Percentiles rank a stretch among this genome's conserved stretches.
Evolutionary conservation across 768 basidiomycete species (phyloP).

Genomic region (Lactarius sp.): DNA sequence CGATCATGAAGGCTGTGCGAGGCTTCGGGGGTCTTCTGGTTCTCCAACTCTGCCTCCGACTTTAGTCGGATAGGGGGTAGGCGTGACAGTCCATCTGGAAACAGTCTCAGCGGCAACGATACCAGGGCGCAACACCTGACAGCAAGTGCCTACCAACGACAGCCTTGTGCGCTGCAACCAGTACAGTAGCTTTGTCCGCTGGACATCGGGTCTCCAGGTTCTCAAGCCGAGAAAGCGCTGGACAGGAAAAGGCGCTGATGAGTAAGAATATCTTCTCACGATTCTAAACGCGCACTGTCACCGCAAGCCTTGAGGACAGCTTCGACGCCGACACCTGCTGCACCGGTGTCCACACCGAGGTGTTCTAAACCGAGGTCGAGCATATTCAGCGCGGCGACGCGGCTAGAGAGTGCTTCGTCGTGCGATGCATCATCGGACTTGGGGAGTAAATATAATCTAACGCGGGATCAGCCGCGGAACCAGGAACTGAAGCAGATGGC

Average conservation of each 20-base stretch:
- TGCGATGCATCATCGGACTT: conserved; percentile 77
- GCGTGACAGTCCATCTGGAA: conserved; percentile 63
- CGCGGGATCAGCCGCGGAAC: conserved; percentile 10
- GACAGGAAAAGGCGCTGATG: conserved; percentile 17
- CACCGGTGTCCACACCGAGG: conserved; percentile 76
- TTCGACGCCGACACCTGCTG: conserved; percentile 47
- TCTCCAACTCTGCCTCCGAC: conserved; percentile 48
- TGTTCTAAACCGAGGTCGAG: conserved; percentile 85
- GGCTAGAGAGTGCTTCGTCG: conserved; percentile 83
- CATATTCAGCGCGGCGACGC: conserved; percentile 88
- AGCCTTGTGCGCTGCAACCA: conserved; percentile 81
- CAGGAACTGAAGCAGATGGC: not conserved
- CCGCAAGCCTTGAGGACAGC: conserved; percentile 70
- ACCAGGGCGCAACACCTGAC: not conserved
- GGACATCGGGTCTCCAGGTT: conserved; percentile 50
- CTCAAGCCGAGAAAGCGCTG: conserved; percentile 53
- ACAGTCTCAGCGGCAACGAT: not conserved
- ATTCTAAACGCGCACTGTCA: conserved; percentile 45
- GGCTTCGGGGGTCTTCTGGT: conserved; percentile 34
- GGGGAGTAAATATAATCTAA: conserved; percentile 72
- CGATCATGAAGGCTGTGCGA: conserved; percentile 19
- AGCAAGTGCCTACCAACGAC: conserved; percentile 62
- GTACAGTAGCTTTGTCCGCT: conserved; percentile 68
- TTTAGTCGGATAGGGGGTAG: conserved; percentile 72
- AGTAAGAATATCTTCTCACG: not conserved